phyloP scores from a whole-genome alignment of 2,329 filamentous ascomycete genomes.

The Aschersonia sp. region DNA sequence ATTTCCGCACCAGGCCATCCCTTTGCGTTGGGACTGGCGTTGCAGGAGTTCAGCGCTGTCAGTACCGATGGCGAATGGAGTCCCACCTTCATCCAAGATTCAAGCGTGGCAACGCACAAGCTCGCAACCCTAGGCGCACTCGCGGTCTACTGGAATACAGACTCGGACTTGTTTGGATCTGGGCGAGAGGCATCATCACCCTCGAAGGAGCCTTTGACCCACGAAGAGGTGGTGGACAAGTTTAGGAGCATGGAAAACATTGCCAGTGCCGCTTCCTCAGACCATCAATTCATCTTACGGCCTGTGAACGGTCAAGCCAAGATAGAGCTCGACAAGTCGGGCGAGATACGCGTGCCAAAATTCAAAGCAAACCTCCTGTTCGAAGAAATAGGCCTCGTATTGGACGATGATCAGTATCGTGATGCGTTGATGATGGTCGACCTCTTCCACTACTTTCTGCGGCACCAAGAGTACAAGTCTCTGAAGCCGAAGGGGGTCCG shows the following conservation, averaged over 20 bases:
- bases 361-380: slow-evolving; percentile 87
- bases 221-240: slow-evolving; percentile 61
- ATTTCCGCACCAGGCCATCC: slow-evolving; percentile 91
- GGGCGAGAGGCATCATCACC: slow-evolving; percentile 48
- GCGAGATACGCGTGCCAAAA: slow-evolving; percentile 62
- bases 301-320: slow-evolving; percentile 92
- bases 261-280: slow-evolving; percentile 38
- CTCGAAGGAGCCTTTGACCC: slow-evolving; percentile 44
- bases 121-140: slow-evolving; percentile 79
- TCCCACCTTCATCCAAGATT: slow-evolving; percentile 88
- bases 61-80: slow-evolving; percentile 93
- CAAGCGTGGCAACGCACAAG: slow-evolving; percentile 75
- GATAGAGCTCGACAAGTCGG: slow-evolving; percentile 88
- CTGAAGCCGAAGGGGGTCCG: slow-evolving; percentile 68
- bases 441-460: slow-evolving; percentile 94
- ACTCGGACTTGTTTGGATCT: slow-evolving; percentile 68
- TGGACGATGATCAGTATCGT: slow-evolving; percentile 94
- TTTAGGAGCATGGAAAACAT: slow-evolving; percentile 72
- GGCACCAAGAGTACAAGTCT: slow-evolving; percentile 93
- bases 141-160: slow-evolving; percentile 96
- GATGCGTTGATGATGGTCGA: slow-evolving; percentile 97
- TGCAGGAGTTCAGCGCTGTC: slow-evolving; percentile 93
- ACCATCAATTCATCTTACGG: slow-evolving; percentile 88
- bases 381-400: slow-evolving; percentile 92
- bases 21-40: slow-evolving; percentile 80